phyloP scores from a whole-genome alignment of 208 protist species.

The Strigomonas oncopelti region DNA sequence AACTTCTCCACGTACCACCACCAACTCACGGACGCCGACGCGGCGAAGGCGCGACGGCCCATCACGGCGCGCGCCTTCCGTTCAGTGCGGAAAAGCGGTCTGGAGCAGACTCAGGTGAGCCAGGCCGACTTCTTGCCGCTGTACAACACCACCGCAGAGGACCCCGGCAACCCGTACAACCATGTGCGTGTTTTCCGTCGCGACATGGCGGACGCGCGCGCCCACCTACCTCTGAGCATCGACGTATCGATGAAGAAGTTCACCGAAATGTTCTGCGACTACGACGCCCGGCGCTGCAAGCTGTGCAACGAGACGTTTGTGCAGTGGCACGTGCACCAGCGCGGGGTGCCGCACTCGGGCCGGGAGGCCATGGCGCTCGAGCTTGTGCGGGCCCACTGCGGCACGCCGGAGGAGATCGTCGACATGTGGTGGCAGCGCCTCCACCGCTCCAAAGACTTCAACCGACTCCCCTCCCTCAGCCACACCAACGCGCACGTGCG shows the following conservation, averaged over 20 bases:
- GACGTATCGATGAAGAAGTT: constrained; percentile 64
- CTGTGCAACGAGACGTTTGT: constrained; percentile 83
- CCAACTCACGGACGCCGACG: too few relatives aligned
- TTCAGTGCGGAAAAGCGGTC: constrained; percentile 6
- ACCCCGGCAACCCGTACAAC: constrained; percentile 31
- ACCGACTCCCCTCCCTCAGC: constrained; percentile 63
- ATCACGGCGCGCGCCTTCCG: background rate
- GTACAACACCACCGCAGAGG: constrained; percentile 5
- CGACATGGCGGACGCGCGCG: constrained; percentile 46
- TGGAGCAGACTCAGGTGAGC: background rate
- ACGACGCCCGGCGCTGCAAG: constrained; percentile 73
- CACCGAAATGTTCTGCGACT: constrained; percentile 78
- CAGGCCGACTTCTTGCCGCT: background rate
- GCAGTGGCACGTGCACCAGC: constrained; percentile 69
- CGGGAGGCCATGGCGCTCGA: constrained; percentile 76
- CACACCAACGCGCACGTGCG: constrained; percentile 67
- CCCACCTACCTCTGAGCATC: constrained; percentile 39
- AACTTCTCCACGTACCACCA: constrained; percentile 29
- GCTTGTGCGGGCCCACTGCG: constrained; percentile 75
- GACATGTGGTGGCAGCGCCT: constrained; percentile 71
- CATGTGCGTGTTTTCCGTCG: constrained; percentile 55
- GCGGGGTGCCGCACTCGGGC: constrained; percentile 63
- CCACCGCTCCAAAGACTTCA: constrained; percentile 37
- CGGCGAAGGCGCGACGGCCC: too few relatives aligned
- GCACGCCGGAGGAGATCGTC: constrained; percentile 76